These are phyloP conservation scores for Plasmodium vivax DNA, from an alignment of 169 alveolate species.

Conservation along the genomic window DNA sequence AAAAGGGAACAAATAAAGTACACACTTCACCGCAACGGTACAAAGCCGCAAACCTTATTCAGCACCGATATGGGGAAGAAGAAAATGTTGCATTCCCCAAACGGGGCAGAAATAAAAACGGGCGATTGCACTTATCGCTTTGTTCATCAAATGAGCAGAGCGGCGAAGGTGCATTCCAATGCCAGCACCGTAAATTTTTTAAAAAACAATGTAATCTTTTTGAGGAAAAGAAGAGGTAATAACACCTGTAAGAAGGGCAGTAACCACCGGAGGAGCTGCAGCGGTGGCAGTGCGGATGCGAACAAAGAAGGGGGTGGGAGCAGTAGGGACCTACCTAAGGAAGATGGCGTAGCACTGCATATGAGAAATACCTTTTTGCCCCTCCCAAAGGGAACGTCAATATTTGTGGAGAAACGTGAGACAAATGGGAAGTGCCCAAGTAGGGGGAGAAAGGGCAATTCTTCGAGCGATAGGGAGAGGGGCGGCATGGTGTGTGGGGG, in stretches of 20 bases:
- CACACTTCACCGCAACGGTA: background rate
- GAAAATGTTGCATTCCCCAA: background rate
- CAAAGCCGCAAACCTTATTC: background rate
- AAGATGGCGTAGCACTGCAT: background rate
- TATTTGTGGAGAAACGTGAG: conserved; percentile 8
- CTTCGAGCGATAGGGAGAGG: background rate
- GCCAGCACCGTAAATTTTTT: background rate
- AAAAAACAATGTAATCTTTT: background rate
- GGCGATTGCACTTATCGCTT: background rate
- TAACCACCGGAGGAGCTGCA: background rate
- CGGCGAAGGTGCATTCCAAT: background rate
- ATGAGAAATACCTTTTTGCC: conserved; percentile 16
- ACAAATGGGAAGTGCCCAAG: background rate
- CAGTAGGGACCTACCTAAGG: background rate
- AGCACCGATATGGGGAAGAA: background rate
- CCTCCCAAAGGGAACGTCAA: background rate
- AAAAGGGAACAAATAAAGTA: background rate
- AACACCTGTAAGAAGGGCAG: background rate
- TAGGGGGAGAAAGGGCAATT: background rate
- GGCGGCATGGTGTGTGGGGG: background rate
- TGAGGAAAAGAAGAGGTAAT: conserved; percentile 12
- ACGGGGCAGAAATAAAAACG: background rate
- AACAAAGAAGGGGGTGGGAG: background rate
- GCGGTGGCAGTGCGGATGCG: background rate
- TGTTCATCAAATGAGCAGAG: background rate